These are phyloP conservation scores for Eucalyptus brandiana DNA, from an alignment of 345 rosid genomes.

Conservation along the genomic window DNA sequence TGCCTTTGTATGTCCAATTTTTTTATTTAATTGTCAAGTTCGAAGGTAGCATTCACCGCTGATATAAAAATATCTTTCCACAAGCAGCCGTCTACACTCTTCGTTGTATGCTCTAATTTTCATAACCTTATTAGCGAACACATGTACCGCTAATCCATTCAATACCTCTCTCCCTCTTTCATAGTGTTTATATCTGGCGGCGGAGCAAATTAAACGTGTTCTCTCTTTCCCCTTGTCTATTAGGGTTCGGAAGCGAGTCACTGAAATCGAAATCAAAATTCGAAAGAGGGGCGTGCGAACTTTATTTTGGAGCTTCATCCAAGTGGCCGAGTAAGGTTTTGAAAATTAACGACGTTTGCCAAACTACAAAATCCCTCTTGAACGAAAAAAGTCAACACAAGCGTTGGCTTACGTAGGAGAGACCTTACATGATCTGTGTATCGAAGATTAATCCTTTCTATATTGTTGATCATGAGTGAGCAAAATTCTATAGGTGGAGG, in stretches of 20 bases:
- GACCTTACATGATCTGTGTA: neutral
- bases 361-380: neutral
- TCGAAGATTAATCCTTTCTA: neutral
- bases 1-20: no score
- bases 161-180: neutral
- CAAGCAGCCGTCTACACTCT: neutral
- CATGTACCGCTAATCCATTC: neutral
- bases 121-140: neutral
- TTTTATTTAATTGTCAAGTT: neutral
- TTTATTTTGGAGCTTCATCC: neutral
- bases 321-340: neutral
- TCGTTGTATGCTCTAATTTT: neutral
- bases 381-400: neutral
- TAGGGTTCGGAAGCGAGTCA: neutral
- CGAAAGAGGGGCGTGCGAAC: neutral
- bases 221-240: neutral
- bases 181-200: neutral
- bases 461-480: neutral
- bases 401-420: neutral
- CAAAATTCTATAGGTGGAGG: neutral
- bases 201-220: neutral
- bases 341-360: neutral
- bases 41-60: neutral
- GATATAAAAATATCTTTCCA: neutral
- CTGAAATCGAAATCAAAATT: neutral